Conservation (phyloP, 2,329 filamentous ascomycete species). For the Neurospora sp. region DNA sequence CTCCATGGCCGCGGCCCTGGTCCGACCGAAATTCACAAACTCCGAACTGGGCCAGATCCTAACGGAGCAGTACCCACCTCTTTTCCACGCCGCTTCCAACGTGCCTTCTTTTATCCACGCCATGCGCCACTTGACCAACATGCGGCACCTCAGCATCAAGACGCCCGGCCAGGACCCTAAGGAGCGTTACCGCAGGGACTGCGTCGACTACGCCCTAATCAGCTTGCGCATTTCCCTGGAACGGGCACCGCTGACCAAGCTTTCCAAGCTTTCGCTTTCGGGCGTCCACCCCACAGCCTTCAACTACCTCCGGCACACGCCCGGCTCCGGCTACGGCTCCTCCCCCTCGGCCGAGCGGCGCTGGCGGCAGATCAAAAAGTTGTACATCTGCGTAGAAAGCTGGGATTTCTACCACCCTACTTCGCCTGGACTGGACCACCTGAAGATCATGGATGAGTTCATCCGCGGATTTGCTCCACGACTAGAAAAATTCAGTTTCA, state of each 20-base stretch:
- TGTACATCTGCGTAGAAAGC: constrained; percentile 63
- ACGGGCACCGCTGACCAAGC: constrained; percentile 53
- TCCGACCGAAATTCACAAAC: constrained; percentile 69
- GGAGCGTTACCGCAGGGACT: constrained; percentile 64
- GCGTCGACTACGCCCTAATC: constrained; percentile 82
- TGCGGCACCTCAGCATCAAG: constrained; percentile 65
- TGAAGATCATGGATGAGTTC: constrained; percentile 74
- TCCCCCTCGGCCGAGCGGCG: constrained; percentile 61
- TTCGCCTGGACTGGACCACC: constrained; percentile 56
- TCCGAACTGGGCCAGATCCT: constrained; percentile 71
- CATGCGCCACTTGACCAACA: constrained; percentile 55
- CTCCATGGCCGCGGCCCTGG: constrained; percentile 49
- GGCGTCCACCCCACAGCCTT: constrained; percentile 68
- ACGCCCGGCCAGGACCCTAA: constrained; percentile 63
- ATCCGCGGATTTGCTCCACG: constrained; percentile 57
- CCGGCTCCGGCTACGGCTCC: constrained; percentile 65
- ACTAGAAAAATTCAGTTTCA: constrained; percentile 64
- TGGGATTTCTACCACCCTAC: constrained; percentile 51
- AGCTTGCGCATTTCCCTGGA: constrained; percentile 78
- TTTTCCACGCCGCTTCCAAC: constrained; percentile 86
- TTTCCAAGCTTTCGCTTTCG: constrained; percentile 62
- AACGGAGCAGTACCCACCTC: constrained; percentile 75
- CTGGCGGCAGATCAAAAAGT: constrained; percentile 69
- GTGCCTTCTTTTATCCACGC: constrained; percentile 74
- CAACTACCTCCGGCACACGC: constrained; percentile 64